Evolutionary conservation across 257 asterid species (phyloP), one percentile per base, ranked within the genome.

Genomic region (Solanum chaucha): DNA sequence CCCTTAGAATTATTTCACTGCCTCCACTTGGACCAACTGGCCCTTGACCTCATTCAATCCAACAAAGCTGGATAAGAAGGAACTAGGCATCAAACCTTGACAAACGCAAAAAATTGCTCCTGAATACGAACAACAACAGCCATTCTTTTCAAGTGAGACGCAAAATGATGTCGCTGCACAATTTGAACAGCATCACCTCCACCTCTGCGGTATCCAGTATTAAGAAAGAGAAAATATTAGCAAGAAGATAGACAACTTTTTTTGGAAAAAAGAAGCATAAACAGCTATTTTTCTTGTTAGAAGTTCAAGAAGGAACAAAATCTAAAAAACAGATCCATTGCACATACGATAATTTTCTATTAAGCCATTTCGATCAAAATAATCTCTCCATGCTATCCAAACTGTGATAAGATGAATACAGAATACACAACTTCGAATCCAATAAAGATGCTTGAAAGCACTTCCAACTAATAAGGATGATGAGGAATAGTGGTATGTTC

Each of bases 101-200:
- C 98, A 86, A 97, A 95, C 70, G 98, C 93, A 88, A 94, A 89
- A 91, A 94, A 97, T 88, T 94, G 96, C 90, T 95, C 99, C 93
- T 97, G 97, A 88, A 94, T 92, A 17, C 98, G 96, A 88, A 94
- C 99, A 85, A 97, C 98, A 85, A 93, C 99, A 74, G 98, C 94
- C 99, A 97, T 97, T 91, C 99, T 94, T 92, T 97, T 97, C 86
- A 95, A 92, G 90, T 97, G 92, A 70, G 99, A 97, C 28, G 99
- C 99, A 88, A 97, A 97, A 93, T 97, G 99, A 92, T 97, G 98
- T 73, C 99, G 94, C 91, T 95, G 99, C 82, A 97, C 94, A 92
- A 97, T 97, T 93, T 97, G 99, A 93, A 97, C 98, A 87, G 94
- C 87, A 88, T 93, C 92, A 72, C 93, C 94, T 87, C 92, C 91